Percentiles rank a stretch among this genome's conserved stretches.
Conservation (phyloP, 2,329 filamentous ascomycete genomes). For the Sclerotinia subarctica region DNA sequence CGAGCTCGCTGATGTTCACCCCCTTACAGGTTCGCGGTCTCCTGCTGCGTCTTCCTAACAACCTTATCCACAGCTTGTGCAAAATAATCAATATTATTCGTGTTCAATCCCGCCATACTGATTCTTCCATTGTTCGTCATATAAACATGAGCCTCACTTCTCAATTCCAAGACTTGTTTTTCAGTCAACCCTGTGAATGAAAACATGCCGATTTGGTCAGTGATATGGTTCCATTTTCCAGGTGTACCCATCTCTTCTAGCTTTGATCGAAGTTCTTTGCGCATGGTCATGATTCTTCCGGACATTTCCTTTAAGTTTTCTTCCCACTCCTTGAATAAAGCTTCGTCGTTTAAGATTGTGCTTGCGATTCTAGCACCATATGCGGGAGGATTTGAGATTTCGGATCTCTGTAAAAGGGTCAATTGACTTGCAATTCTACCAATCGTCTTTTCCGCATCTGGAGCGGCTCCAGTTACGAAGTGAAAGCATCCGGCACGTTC, state of each 20-base stretch:
- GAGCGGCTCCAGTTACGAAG: constrained; percentile 71
- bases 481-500: constrained; percentile 97
- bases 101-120: constrained; percentile 97
- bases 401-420: constrained; percentile 89
- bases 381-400: constrained; percentile 95
- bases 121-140: constrained; percentile 98
- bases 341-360: constrained; percentile 75
- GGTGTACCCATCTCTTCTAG: constrained; percentile 84
- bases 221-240: constrained; percentile 94
- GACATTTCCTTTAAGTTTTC: constrained; percentile 90
- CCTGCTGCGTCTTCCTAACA: constrained; percentile 46
- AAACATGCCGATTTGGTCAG: constrained; percentile 99
- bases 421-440: constrained; percentile 78
- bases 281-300: constrained; percentile 91
- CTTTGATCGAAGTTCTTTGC: constrained; percentile 70
- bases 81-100: constrained; percentile 88
- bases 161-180: constrained; percentile 67
- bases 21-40: constrained; percentile 14
- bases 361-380: constrained; percentile 90
- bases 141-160: constrained; percentile 72
- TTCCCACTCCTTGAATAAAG: constrained; percentile 84
- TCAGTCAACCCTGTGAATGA: constrained; percentile 82
- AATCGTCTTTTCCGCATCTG: constrained; percentile 59
- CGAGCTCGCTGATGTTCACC: too few relatives aligned
- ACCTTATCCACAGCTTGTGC: constrained; percentile 85